Conservation (phyloP, 2,329 filamentous ascomycete genomes). For the Fusarium humuli region DNA sequence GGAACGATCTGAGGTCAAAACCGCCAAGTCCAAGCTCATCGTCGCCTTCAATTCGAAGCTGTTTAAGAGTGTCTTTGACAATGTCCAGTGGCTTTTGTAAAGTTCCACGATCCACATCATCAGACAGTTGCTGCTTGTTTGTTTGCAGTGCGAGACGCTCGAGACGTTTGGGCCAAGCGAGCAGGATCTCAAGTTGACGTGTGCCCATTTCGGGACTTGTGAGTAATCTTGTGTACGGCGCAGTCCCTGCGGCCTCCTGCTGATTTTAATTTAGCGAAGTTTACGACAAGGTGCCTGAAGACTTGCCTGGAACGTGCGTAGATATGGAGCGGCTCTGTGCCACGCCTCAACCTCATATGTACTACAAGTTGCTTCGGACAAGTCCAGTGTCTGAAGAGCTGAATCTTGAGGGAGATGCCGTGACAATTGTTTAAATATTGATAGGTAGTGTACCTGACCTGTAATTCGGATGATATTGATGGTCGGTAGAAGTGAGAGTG, state of each 20-base stretch:
- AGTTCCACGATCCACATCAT: rapidly evolving
- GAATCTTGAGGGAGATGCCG: not conserved
- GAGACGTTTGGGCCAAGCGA: not conserved
- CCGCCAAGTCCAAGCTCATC: not conserved
- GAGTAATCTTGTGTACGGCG: not conserved
- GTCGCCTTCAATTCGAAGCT: not conserved
- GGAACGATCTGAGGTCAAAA: not conserved
- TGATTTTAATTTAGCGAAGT: not conserved
- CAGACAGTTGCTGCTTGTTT: not conserved
- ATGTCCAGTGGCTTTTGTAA: not conserved
- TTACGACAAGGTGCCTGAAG: not conserved
- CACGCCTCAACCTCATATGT: not conserved
- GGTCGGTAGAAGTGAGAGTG: not conserved
- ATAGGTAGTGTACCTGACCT: not conserved
- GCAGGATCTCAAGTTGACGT: not conserved
- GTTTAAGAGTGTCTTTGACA: not conserved
- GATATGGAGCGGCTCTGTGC: not conserved
- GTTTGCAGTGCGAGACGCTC: not conserved
- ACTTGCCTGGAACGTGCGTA: not conserved
- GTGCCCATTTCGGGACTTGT: not conserved
- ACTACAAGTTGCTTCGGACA: not conserved
- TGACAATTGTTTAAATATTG: not conserved
- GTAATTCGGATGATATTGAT: not conserved
- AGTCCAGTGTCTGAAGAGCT: not conserved
- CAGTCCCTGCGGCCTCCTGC: not conserved